A percentile compares a stretch with the other conserved stretches of the same genome.
These are phyloP conservation scores for Rhododendron kiyosumense DNA, from an alignment of 148 eudicot species.

Conservation along the genomic window DNA sequence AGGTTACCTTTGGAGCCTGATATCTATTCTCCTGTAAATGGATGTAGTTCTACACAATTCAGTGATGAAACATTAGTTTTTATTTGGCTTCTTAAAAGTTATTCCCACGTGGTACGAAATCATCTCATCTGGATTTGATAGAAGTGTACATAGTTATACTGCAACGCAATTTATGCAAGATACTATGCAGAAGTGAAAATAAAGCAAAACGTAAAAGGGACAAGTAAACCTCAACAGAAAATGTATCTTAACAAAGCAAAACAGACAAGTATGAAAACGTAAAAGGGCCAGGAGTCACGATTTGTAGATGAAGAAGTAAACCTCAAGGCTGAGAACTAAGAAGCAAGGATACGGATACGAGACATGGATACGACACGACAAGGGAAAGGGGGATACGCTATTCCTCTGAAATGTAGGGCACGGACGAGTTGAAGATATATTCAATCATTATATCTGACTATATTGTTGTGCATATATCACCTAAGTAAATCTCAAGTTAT, in stretches of 20 bases:
- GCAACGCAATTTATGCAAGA: background rate
- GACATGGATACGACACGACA: background rate
- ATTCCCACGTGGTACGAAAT: background rate
- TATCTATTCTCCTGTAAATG: background rate
- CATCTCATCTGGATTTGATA: background rate
- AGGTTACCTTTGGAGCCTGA: background rate
- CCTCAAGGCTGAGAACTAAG: background rate
- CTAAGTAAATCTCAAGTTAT: background rate
- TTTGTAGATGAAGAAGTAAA: background rate
- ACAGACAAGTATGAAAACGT: background rate
- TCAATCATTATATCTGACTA: too few relatives aligned
- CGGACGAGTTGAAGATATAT: background rate
- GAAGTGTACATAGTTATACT: background rate
- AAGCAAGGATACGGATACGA: background rate
- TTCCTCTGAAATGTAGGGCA: background rate
- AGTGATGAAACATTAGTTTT: background rate
- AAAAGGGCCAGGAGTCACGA: background rate
- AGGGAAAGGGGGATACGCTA: background rate
- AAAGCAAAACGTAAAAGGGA: too few relatives aligned
- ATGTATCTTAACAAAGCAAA: background rate
- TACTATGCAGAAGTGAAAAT: background rate
- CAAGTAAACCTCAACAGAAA: too few relatives aligned
- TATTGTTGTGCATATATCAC: background rate
- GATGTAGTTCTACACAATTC: background rate
- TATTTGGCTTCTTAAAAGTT: background rate